Evolutionary conservation across 129 eudicot genomes (phyloP).

Genomic region (Dittrichia graveolens): DNA sequence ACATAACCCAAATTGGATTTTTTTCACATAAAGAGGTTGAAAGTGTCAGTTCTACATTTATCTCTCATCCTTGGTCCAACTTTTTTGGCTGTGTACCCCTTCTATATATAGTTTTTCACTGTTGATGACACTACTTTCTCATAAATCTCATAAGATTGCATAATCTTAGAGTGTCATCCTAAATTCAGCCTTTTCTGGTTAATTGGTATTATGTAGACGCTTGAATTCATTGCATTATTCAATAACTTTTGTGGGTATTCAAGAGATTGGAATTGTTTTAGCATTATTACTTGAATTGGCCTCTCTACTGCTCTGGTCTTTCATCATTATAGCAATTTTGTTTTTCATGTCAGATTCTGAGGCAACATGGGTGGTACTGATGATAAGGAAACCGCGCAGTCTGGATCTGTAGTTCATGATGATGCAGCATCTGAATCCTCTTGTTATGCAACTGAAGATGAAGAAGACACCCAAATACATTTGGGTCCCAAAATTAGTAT

Average conservation of each 20-base stretch:
- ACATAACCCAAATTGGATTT: no score
- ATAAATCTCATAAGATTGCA: conserved; percentile 18
- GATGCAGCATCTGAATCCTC: conserved; percentile 57
- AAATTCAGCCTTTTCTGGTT: neutral
- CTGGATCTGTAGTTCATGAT: conserved; percentile 41
- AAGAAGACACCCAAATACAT: conserved; percentile 57
- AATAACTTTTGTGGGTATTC: neutral
- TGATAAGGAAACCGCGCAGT: conserved; percentile 41
- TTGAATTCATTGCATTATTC: neutral
- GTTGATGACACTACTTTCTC: conserved; percentile 12
- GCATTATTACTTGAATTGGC: neutral
- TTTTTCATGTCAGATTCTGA: conserved; percentile 29
- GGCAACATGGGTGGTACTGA: conserved; percentile 44
- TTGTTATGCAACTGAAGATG: conserved; percentile 68
- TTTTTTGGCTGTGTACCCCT: neutral
- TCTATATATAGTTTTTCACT: conserved; percentile 7
- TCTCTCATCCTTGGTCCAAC: conserved; percentile 10
- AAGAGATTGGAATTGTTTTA: neutral
- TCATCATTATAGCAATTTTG: no score
- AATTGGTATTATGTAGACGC: conserved; percentile 17
- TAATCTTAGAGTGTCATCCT: conserved; percentile 18
- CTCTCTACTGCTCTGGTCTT: neutral
- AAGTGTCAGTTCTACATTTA: neutral
- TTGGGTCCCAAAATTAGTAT: conserved; percentile 78
- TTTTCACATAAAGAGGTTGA: no score